Evolutionary conservation across 2,329 filamentous ascomycete genomes (phyloP).

Genomic region (Myriosclerotinia curreyana): DNA sequence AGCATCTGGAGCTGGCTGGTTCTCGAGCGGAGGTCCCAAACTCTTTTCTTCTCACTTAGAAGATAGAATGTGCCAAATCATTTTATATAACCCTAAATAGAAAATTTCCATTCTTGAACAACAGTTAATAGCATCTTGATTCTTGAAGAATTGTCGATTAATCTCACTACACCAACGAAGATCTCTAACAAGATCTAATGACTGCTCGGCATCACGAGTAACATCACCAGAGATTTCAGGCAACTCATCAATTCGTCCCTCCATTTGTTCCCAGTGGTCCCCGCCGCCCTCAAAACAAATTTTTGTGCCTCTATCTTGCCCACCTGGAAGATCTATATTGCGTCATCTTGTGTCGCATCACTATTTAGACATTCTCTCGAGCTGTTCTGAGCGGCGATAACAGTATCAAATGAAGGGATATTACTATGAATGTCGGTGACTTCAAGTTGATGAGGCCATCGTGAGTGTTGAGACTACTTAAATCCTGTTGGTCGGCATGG

Average conservation of each 20-base stretch:
- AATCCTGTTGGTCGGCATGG: neutral
- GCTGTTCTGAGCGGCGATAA: neutral
- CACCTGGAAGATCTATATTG: neutral
- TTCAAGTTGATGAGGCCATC: neutral
- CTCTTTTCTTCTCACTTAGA: too few relatives aligned
- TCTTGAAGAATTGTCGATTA: neutral
- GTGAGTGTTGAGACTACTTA: neutral
- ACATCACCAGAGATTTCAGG: neutral
- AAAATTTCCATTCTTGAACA: neutral
- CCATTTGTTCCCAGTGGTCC: constrained; percentile 3
- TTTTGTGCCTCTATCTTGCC: neutral
- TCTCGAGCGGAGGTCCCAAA: too few relatives aligned
- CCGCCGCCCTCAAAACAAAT: neutral
- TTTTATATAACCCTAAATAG: too few relatives aligned
- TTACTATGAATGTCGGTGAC: neutral
- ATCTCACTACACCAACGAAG: neutral
- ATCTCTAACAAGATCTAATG: neutral
- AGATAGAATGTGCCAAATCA: too few relatives aligned
- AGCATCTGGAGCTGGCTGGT: too few relatives aligned
- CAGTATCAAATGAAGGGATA: neutral
- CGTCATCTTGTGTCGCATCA: neutral
- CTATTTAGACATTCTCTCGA: neutral
- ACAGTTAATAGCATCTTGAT: neutral
- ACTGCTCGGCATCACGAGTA: neutral
- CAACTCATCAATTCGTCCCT: neutral